These are phyloP conservation scores for Spiraea crenata DNA, from an alignment of 331 rosid species.

Conservation along the genomic window DNA sequence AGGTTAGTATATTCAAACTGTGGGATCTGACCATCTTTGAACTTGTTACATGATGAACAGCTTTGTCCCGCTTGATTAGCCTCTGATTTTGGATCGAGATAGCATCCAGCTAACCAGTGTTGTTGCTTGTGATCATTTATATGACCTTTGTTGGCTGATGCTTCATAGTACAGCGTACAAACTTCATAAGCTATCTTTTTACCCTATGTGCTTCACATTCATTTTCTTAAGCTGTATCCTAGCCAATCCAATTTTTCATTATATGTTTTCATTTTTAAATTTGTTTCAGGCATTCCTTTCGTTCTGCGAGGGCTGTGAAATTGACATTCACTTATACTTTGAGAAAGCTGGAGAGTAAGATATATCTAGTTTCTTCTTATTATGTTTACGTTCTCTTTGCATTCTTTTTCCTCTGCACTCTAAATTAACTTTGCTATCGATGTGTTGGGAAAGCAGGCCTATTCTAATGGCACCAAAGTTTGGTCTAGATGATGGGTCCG, in stretches of 20 bases:
- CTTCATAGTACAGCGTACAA: constrained; percentile 2
- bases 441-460: constrained; percentile 57
- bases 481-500: constrained; percentile 72
- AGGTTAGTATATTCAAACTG: constrained; percentile 46
- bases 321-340: constrained; percentile 75
- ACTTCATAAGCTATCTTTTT: background rate
- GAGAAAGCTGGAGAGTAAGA: constrained; percentile 97
- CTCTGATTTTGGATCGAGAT: constrained; percentile 3
- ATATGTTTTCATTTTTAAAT: background rate
- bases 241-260: constrained; percentile 1
- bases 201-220: background rate
- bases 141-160: constrained; percentile 6
- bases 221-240: background rate
- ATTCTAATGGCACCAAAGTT: constrained; percentile 83
- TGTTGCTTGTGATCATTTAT: background rate
- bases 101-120: constrained; percentile 15
- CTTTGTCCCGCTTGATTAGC: constrained; percentile 9
- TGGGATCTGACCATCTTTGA: constrained; percentile 3
- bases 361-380: constrained; percentile 13
- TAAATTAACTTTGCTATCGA: constrained; percentile 20
- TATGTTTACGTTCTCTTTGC: background rate
- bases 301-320: constrained; percentile 91
- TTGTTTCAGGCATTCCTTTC: constrained; percentile 88
- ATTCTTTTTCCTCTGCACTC: background rate
- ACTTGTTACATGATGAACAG: constrained; percentile 3